Evolutionary conservation across 257 asterid genomes (phyloP).

Genomic region (Penstemon newberryi): DNA sequence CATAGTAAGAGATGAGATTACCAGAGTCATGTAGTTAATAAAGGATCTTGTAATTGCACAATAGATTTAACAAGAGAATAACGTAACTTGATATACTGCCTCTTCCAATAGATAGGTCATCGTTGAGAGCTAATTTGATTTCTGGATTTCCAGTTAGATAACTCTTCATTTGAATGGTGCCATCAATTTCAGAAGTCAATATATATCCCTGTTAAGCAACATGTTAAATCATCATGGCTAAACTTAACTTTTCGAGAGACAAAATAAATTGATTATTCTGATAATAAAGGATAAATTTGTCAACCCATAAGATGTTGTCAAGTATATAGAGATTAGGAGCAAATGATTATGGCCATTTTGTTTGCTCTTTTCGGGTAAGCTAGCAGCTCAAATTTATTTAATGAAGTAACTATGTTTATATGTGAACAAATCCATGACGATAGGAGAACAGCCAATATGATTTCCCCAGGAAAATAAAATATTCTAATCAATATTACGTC

Average conservation of each 20-base stretch:
- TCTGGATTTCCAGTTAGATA: conserved; percentile 97
- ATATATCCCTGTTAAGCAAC: conserved; percentile 65
- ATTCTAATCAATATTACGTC: conserved; percentile 4
- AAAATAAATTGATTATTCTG: conserved; percentile 4
- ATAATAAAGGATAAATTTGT: conserved; percentile 11
- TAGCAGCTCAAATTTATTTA: conserved; percentile 13
- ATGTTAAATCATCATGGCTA: conserved; percentile 11
- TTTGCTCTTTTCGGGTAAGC: conserved; percentile 17
- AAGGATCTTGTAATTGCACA: conserved; percentile 18
- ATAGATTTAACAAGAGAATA: conserved; percentile 38
- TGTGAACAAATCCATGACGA: conserved; percentile 1
- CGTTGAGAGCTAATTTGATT: conserved; percentile 93
- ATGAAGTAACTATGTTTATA: background rate
- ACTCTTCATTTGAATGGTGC: conserved; percentile 99
- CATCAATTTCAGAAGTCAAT: conserved; percentile 98
- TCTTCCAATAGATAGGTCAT: conserved; percentile 83
- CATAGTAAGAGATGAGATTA: conserved; percentile 5
- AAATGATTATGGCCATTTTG: conserved; percentile 17
- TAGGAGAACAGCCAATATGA: conserved; percentile 11
- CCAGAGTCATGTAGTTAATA: background rate
- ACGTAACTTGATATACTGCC: conserved; percentile 71
- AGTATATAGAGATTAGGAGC: conserved; percentile 13
- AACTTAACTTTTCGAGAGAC: conserved; percentile 13
- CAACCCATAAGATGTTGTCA: conserved; percentile 6
- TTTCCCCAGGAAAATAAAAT: background rate